Base-by-base conservation (phyloP, 176 grass and related monocot species). In the Typha latifolia region DNA sequence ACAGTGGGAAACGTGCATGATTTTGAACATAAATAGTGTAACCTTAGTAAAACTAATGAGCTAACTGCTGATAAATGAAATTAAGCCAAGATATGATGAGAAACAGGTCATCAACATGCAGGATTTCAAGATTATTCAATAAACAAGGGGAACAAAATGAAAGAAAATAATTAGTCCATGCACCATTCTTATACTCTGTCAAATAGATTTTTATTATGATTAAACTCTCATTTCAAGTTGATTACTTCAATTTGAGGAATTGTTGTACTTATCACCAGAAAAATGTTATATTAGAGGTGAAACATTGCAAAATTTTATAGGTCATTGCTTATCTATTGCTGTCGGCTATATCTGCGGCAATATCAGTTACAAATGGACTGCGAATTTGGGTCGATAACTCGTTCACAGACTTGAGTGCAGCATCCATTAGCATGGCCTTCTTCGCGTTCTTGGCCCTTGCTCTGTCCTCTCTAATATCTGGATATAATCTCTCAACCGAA, bases 301-400 rank as follows among this genome's bases (percentile, higher is more conserved):
- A 12, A 3, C 32, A 48, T 62, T 62, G 19, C 14, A 12, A 14
- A 67, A 47, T 37, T 51, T 51, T 50, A 18, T 24, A 48, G 21
- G 15, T 14, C 13, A 52, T 71, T 43, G 37, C 37, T 43, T 43
- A 78, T 34, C 34, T 71, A 10, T 12, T 85, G 76, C 71, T 85
- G 21, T 81, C 85, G 0, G 82, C 66, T 0, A 12, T 85, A 72
- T 89, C 87, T 1, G 85, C 80, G 15, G 82, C 85, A 31, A 82
- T 84, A 31, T 87, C 84, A 51, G 79, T 96, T 62, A 90, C 91
- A 11, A 84, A 87, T 73, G 79, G 83, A 72, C 87, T 91, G 81
- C 74, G 84, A 7, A 62, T 68, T 67, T 55, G 66, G 43, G 55
- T 69, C 12, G 65, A 72, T 32, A 88, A 86, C 68, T 84, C 77